Base-by-base conservation (phyloP, 2,329 filamentous ascomycete genomes). In the Escovopsis sp. region DNA sequence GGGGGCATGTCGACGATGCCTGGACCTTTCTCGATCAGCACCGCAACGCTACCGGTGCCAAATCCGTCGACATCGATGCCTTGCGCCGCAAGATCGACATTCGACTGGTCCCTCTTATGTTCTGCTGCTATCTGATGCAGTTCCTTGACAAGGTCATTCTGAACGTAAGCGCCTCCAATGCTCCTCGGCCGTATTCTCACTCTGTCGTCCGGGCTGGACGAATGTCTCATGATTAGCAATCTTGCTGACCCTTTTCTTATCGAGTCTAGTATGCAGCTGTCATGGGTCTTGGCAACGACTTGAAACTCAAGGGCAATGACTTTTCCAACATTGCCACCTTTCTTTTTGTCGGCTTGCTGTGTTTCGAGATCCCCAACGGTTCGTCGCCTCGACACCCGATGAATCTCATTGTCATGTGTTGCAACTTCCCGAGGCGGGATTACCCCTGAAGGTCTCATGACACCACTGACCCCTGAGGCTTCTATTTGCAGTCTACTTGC, bases 91-190 rank as follows among this genome's bases (percentile, higher is more conserved):
- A 70, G 55, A 68, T 79, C 39, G 74, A 79, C 50, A 70, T 62
- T 59, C 68, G 63, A 39, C 73, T 79, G 41, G 63, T 79, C 30
- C 75, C 75, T 0, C 61, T 79, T 41, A 76, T 79, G 71, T 77
- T 78, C 45, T 57, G 65, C 36, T 72, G 68, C 51, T 79, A 79
- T 51, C 70, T 69, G n/a, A 65, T 78, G 59, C 74, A 79, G 50
- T 77, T 77, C 48, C 61, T 79, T 36, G 76, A 79, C 61, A 80
- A 80, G 57, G 71, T 78, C 45, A 67, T 74, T 25, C 65, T 79
- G 36, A 79, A 79, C 50, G 73, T 76, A 40, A 52, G 69, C 20
- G 20, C 20, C 20, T 2, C 20, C 8, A 25, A 20, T 41, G 39
- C 35, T 20, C 20, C 35, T 20, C 20, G 20, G 35, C 37, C n/a